These are phyloP conservation scores for Cicer arietinum DNA, from an alignment of 306 rosid genomes.

Conservation along the genomic window DNA sequence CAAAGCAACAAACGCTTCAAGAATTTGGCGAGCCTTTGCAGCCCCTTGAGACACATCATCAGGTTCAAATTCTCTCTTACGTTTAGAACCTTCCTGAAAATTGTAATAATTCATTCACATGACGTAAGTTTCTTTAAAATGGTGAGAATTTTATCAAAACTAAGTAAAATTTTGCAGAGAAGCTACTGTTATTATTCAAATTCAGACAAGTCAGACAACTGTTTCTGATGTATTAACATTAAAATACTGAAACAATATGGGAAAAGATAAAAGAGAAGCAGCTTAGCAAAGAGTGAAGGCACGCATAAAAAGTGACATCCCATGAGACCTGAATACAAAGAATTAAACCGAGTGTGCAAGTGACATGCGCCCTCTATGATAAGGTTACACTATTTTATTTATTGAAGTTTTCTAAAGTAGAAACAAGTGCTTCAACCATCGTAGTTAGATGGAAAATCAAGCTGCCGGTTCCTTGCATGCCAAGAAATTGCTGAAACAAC, in stretches of 20 bases:
- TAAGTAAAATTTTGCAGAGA: conserved; percentile 26
- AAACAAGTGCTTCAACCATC: not conserved
- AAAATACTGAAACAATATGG: not conserved
- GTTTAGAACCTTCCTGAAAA: conserved; percentile 72
- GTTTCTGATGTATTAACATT: conserved; percentile 13
- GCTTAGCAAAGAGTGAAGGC: conserved; percentile 24
- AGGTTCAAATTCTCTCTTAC: conserved; percentile 69
- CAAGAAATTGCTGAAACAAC: conserved; percentile 21
- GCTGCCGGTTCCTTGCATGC: not conserved
- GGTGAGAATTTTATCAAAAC: not conserved
- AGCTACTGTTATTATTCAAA: conserved; percentile 21
- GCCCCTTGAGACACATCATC: conserved; percentile 73
- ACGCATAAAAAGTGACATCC: not conserved
- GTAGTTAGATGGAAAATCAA: conserved; percentile 28
- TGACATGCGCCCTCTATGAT: conserved; percentile 3
- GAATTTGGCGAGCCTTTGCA: conserved; percentile 72
- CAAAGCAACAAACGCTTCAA: conserved; percentile 71
- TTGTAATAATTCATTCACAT: conserved; percentile 21
- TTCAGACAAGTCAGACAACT: conserved; percentile 8
- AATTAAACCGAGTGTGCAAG: not conserved
- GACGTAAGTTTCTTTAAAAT: conserved; percentile 3
- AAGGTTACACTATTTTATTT: not conserved
- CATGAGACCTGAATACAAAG: not conserved
- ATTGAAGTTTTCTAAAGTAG: not conserved
- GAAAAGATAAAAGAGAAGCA: not conserved